A percentile compares a stretch with the other conserved stretches of the same genome.
Evolutionary conservation across 805 yeast genomes (phyloP).

Genomic region (Hanseniaspora taiwanica): DNA sequence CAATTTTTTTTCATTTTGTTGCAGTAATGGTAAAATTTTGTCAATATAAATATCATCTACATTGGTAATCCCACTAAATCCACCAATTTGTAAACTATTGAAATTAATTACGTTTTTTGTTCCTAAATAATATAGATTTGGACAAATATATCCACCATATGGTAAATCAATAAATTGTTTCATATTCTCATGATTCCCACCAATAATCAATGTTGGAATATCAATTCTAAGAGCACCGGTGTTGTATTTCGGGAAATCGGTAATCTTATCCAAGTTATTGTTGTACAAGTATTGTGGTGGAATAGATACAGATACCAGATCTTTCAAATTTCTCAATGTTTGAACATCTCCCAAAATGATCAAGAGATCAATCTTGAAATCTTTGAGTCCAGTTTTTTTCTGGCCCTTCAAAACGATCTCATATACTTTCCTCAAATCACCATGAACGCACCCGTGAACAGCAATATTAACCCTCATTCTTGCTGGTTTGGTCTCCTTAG

Average conservation of each 20-base stretch:
- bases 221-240: slow-evolving; percentile 53
- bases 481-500: background rate
- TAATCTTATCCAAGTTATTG: slow-evolving; percentile 28
- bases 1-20: too few species aligned
- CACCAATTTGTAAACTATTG: slow-evolving; percentile 65
- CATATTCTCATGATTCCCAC: slow-evolving; percentile 93
- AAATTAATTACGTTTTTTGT: slow-evolving; percentile 60
- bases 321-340: slow-evolving; percentile 51
- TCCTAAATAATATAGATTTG: slow-evolving; percentile 77
- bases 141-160: slow-evolving; percentile 90
- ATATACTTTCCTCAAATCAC: slow-evolving; percentile 55
- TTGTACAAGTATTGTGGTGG: slow-evolving; percentile 55
- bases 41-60: slow-evolving; percentile 32
- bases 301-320: slow-evolving; percentile 57
- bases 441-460: slow-evolving; percentile 86
- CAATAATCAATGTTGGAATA: slow-evolving; percentile 65
- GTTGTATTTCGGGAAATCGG: slow-evolving; percentile 72
- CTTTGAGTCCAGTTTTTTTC: too few species aligned
- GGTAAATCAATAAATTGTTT: slow-evolving; percentile 58
- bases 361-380: slow-evolving; percentile 52
- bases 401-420: slow-evolving; percentile 15
- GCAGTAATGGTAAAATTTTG: too few species aligned
- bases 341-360: slow-evolving; percentile 90
- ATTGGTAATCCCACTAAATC: slow-evolving; percentile 76
- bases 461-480: slow-evolving; percentile 34